A percentile compares a stretch with the other conserved stretches of the same genome.
Conservation (phyloP, 805 yeast species). For the Yamadazyma ubonensis region DNA sequence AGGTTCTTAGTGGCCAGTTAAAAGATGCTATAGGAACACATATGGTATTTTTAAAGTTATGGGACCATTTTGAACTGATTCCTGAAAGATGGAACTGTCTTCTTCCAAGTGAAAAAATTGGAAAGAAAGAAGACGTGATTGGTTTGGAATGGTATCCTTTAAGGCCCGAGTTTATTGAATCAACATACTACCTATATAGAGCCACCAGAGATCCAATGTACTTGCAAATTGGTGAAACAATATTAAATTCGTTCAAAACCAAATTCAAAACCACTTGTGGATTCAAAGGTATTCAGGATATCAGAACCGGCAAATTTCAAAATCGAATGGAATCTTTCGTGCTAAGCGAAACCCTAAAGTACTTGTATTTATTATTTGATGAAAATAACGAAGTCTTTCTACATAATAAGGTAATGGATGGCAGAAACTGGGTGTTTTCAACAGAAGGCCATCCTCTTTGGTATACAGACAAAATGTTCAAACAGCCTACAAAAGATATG, state of each 20-base stretch:
- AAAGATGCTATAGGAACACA: slow-evolving; percentile 63
- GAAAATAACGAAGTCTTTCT: slow-evolving; percentile 48
- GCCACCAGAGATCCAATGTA: slow-evolving; percentile 88
- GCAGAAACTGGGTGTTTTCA: slow-evolving; percentile 60
- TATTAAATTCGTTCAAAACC: slow-evolving; percentile 54
- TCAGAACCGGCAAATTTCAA: slow-evolving; percentile 59
- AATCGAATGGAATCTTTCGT: slow-evolving; percentile 93
- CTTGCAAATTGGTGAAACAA: slow-evolving; percentile 67
- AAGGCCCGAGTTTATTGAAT: slow-evolving; percentile 89
- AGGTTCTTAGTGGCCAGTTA: slow-evolving; percentile 74
- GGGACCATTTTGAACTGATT: slow-evolving; percentile 76
- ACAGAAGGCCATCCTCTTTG: slow-evolving; percentile 94
- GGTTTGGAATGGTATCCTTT: slow-evolving; percentile 87
- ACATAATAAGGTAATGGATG: slow-evolving; percentile 30
- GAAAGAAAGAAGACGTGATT: slow-evolving; percentile 24
- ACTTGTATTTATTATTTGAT: slow-evolving; percentile 77
- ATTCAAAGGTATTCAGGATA: slow-evolving; percentile 71
- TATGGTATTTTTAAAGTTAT: slow-evolving; percentile 63
- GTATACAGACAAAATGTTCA: slow-evolving; percentile 42
- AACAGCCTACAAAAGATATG: slow-evolving; percentile 4
- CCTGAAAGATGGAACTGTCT: slow-evolving; percentile 81
- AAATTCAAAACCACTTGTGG: slow-evolving; percentile 70
- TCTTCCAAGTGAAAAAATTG: slow-evolving; percentile 11
- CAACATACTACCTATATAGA: slow-evolving; percentile 76
- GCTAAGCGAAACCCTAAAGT: slow-evolving; percentile 82